These are phyloP conservation scores for Didymella glomerata DNA, from an alignment of 2,329 filamentous ascomycete genomes.

Conservation along the genomic window DNA sequence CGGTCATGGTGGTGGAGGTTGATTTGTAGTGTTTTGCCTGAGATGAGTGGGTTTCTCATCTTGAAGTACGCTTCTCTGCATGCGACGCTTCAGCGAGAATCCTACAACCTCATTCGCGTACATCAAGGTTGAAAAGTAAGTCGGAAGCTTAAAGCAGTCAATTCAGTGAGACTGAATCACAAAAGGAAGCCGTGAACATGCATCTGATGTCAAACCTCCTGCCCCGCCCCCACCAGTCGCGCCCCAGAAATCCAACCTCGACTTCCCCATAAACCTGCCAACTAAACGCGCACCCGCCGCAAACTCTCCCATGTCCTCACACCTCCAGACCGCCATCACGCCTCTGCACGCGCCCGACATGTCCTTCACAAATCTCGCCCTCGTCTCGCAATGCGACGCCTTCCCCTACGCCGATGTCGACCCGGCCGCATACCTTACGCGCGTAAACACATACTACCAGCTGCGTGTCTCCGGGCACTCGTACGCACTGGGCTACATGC, in stretches of 20 bases:
- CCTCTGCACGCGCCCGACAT: conserved; percentile 27
- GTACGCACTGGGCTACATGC: conserved; percentile 66
- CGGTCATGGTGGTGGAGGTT: conserved; percentile 12
- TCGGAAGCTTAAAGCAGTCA: too few relatives aligned
- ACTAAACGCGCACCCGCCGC: neutral
- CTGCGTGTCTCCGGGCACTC: conserved; percentile 74
- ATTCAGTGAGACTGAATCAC: neutral
- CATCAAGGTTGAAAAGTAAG: neutral
- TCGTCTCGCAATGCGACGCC: conserved; percentile 70
- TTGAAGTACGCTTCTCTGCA: neutral
- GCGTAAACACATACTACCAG: conserved; percentile 65
- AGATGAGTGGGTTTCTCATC: neutral
- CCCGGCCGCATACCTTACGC: conserved; percentile 63
- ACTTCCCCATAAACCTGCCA: conserved; percentile 2
- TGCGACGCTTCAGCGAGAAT: neutral
- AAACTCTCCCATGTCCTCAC: conserved; percentile 2
- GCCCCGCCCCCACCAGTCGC: conserved; percentile 39
- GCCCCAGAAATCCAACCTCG: conserved; percentile 1
- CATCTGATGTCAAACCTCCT: neutral
- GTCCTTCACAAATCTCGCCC: conserved; percentile 60
- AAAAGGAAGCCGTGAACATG: neutral
- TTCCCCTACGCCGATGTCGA: conserved; percentile 78
- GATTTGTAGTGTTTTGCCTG: neutral
- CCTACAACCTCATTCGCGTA: neutral
- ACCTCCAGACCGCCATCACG: conserved; percentile 3